These are phyloP conservation scores for Moricandia arvensis DNA, from an alignment of 345 rosid genomes.

Conservation along the genomic window DNA sequence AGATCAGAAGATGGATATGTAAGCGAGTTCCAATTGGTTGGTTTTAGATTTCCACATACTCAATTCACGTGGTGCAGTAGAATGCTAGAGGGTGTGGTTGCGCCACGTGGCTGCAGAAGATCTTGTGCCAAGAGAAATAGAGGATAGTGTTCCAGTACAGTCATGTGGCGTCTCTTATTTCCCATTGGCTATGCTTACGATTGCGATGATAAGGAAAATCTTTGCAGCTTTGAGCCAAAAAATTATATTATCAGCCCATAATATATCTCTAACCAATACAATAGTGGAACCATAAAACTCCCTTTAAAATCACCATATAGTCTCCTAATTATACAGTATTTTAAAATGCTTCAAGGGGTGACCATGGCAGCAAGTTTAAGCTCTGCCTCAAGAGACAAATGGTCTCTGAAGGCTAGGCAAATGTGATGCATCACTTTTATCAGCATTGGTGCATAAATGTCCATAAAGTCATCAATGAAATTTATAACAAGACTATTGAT, in stretches of 20 bases:
- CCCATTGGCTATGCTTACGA: neutral
- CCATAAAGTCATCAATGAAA: neutral
- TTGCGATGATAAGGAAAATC: slow-evolving; percentile 4
- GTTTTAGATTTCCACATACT: slow-evolving; percentile 17
- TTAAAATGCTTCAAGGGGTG: slow-evolving; percentile 8
- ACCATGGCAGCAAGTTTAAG: slow-evolving; percentile 51
- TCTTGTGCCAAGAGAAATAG: neutral
- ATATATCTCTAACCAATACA: neutral
- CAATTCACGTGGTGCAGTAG: neutral
- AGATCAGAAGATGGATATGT: neutral
- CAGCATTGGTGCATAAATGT: too few species aligned
- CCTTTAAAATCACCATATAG: neutral
- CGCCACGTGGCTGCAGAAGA: slow-evolving; percentile 8
- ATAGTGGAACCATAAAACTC: neutral
- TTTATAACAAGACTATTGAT: neutral
- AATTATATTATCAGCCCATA: neutral
- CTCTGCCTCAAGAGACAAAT: slow-evolving; percentile 72
- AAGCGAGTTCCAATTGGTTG: slow-evolving; percentile 20
- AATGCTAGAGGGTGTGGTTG: neutral
- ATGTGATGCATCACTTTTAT: slow-evolving; percentile 50
- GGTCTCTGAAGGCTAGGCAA: slow-evolving; percentile 53
- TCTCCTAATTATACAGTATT: neutral
- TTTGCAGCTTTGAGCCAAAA: neutral
- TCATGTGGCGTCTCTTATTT: neutral
- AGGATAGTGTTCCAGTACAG: slow-evolving; percentile 4